phyloP scores from a whole-genome alignment of 2,329 filamentous ascomycete species.

The Basipetospora chlamydospora region DNA sequence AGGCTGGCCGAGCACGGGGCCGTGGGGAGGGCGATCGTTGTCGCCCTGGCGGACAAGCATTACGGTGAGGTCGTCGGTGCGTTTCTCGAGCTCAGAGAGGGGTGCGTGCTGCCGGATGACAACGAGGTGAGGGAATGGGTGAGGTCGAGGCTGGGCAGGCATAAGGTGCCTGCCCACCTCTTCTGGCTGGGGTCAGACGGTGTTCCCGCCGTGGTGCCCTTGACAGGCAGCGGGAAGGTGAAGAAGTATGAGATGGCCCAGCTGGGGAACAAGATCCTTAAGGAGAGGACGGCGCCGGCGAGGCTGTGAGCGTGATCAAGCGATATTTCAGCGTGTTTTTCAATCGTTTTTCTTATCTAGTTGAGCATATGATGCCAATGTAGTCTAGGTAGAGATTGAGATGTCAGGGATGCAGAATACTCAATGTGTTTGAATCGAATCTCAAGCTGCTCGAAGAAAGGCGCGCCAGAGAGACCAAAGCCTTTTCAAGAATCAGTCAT shows the following conservation, averaged over 20 bases:
- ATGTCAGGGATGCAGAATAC: no score
- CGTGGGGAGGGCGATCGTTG: conserved; percentile 51
- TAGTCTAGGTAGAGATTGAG: no score
- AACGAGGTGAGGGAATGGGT: conserved; percentile 50
- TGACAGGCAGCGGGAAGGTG: conserved; percentile 61
- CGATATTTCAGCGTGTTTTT: no score
- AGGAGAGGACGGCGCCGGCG: conserved; percentile 28
- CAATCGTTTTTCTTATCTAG: no score
- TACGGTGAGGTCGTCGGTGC: conserved; percentile 61
- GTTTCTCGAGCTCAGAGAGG: conserved; percentile 34
- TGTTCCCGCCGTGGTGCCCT: conserved; percentile 38
- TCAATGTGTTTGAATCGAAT: no score
- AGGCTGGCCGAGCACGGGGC: conserved; percentile 49
- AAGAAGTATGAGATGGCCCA: conserved; percentile 51
- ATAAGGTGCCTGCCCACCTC: conserved; percentile 58
- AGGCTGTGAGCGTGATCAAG: conserved; percentile 31
- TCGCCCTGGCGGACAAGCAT: conserved; percentile 53
- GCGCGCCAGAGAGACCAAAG: no score
- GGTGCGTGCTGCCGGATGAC: conserved; percentile 24
- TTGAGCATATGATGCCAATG: no score
- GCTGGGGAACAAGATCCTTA: conserved; percentile 38
- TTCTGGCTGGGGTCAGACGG: conserved; percentile 58
- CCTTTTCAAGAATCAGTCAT: no score
- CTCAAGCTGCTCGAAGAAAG: no score
- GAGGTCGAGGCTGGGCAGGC: conserved; percentile 42